Base-by-base conservation (phyloP, 257 asterid species). In the Nicotiana paniculata region DNA sequence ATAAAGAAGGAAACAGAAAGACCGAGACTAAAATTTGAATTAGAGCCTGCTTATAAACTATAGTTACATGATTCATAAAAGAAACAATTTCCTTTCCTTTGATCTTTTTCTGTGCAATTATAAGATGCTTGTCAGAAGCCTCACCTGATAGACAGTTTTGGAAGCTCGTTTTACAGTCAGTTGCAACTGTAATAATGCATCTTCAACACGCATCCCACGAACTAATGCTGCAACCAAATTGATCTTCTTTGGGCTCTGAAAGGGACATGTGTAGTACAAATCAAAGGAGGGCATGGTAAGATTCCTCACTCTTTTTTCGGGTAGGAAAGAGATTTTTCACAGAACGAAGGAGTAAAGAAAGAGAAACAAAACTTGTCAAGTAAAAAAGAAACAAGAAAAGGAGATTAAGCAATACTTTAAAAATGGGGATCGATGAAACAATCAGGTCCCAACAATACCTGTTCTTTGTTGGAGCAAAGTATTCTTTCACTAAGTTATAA, bases 161-260 rank as follows among this genome's bases (percentile, higher is more conserved):
- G 95, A 93, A 89, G 99, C 99, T 85, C 99, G 89, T 80, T 96
- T 96, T 67, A 93, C 91, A 0, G 90, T 93, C 82, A 96, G 95
- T 91, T 96, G 99, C 89, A 96, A 87, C 90, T 96, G 99, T 89
- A 96, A 84, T 87, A 94, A 84, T 26, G 99, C 98, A 88, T 96
- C 99, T 88, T 96, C 97, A 80, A 94, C 99, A 63, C 92, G 98
- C 99, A 96, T 94, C 68, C 99, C 99, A 59, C 97, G 98, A 77
- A 96, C 97, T 78, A 96, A 86, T 64, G 92, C 96, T 80, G 99
- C 98, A 76, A 94, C 98, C 91, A 96, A 89, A 86, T 94, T 94
- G 70, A 96, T 88, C 91, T 94, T 96, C 90, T 96, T 96, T 68
- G 98, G 97, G 85, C 98, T 94, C 98, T 94, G 94, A 77, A 84